phyloP scores from a whole-genome alignment of 2,329 filamentous ascomycete species.

The Leptographium wingfieldii region DNA sequence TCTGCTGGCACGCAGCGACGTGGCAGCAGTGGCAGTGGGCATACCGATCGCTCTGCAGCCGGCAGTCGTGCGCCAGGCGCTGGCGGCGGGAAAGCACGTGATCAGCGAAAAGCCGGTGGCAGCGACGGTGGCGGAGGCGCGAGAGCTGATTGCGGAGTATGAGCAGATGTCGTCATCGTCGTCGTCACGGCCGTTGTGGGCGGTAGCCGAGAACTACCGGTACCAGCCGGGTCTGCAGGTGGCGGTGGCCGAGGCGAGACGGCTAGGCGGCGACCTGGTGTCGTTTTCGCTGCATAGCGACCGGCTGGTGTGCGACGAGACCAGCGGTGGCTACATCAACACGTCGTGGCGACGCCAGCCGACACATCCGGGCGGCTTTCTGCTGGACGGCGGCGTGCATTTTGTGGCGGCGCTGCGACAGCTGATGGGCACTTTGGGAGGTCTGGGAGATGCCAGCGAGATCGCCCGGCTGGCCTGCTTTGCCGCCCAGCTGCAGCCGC shows the following conservation, averaged over 20 bases:
- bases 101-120: conserved; percentile 58
- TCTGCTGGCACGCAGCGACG: conserved; percentile 40
- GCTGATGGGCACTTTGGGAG: conserved; percentile 34
- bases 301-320: conserved; percentile 24
- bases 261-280: conserved; percentile 14
- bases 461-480: conserved; percentile 34
- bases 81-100: conserved; percentile 57
- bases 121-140: conserved; percentile 29
- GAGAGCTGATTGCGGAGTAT: conserved; percentile 19
- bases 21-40: conserved; percentile 43
- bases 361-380: conserved; percentile 60
- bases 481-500: conserved; percentile 37
- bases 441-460: too few species aligned
- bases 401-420: conserved; percentile 50
- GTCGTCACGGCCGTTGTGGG: conserved; percentile 29
- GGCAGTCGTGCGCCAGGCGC: conserved; percentile 41
- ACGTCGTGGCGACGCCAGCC: conserved; percentile 53
- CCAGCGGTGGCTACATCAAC: conserved; percentile 32
- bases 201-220: conserved; percentile 62
- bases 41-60: conserved; percentile 52
- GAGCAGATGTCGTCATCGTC: background rate
- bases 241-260: conserved; percentile 11
- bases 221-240: conserved; percentile 21
- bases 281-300: conserved; percentile 29
- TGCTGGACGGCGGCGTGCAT: conserved; percentile 67